phyloP scores from a whole-genome alignment of 1,284 basidiomycete species.

The Tranzscheliella williamsii region DNA sequence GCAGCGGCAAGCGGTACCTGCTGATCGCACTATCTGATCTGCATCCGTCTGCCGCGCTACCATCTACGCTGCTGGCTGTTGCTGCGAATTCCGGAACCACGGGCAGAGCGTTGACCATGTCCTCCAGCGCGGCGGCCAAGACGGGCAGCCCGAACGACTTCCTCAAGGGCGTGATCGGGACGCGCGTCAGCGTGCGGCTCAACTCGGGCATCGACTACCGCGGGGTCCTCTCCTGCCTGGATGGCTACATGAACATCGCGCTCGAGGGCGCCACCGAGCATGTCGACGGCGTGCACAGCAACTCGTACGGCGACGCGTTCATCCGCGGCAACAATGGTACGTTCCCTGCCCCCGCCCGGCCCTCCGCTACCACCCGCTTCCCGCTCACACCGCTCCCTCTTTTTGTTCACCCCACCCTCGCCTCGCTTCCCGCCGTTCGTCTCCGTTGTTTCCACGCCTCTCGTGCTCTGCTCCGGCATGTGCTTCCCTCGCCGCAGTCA shows the following conservation, averaged over 20 bases:
- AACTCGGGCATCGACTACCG: conserved; percentile 96
- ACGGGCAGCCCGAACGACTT: conserved; percentile 55
- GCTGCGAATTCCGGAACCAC: too few relatives aligned
- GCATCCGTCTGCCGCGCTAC: too few relatives aligned
- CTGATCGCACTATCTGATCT: too few relatives aligned
- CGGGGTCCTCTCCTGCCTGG: conserved; percentile 90
- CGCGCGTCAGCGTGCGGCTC: conserved; percentile 87
- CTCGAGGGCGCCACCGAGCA: conserved; percentile 95
- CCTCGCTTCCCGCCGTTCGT: neutral
- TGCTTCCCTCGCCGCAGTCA: conserved; percentile 10
- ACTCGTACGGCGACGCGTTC: conserved; percentile 90
- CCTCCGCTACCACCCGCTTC: too few relatives aligned
- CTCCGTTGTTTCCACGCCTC: neutral
- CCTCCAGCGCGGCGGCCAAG: conserved; percentile 14
- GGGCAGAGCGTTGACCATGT: too few relatives aligned
- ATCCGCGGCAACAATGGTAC: conserved; percentile 94
- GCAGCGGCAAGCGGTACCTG: too few relatives aligned
- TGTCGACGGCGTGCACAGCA: conserved; percentile 81
- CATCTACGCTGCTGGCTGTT: too few relatives aligned
- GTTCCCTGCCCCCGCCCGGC: too few relatives aligned
- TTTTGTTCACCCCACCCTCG: neutral
- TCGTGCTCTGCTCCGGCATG: neutral
- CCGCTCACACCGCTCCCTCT: too few relatives aligned
- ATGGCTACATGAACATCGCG: conserved; percentile 94
- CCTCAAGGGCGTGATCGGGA: conserved; percentile 75